These are phyloP conservation scores for Dipodascus geniculatus DNA, from an alignment of 805 yeast species.

Conservation along the genomic window DNA sequence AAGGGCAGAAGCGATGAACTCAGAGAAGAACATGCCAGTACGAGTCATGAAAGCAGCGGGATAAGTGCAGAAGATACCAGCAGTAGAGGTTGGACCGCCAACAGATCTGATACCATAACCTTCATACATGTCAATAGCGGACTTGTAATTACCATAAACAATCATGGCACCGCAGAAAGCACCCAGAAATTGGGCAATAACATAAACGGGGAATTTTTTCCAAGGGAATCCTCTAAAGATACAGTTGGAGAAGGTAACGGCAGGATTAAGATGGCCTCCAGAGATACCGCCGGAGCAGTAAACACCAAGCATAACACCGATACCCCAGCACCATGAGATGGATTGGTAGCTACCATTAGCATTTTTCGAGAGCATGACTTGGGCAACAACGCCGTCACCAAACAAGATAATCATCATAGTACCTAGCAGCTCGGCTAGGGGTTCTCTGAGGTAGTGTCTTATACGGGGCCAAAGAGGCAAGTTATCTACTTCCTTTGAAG, in stretches of 20 bases:
- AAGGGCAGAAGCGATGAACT: slow-evolving; percentile 34
- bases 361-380: slow-evolving; percentile 29
- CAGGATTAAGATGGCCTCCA: slow-evolving; percentile 49
- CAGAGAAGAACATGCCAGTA: slow-evolving; percentile 37
- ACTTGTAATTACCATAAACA: slow-evolving; percentile 34
- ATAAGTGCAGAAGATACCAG: slow-evolving; percentile 37
- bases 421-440: slow-evolving; percentile 42
- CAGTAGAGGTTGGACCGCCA: slow-evolving; percentile 26
- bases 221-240: slow-evolving; percentile 41
- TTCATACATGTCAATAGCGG: slow-evolving; percentile 29
- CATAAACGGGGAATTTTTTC: slow-evolving; percentile 34
- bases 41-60: slow-evolving; percentile 31
- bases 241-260: slow-evolving; percentile 37
- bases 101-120: slow-evolving; percentile 22
- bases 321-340: slow-evolving; percentile 41
- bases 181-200: slow-evolving; percentile 38
- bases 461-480: slow-evolving; percentile 9
- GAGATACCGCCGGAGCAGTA: slow-evolving; percentile 42
- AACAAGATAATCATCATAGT: slow-evolving; percentile 34
- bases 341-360: slow-evolving; percentile 32
- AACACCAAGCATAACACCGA: slow-evolving; percentile 42
- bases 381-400: slow-evolving; percentile 41
- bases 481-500: not conserved
- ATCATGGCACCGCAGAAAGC: slow-evolving; percentile 36
- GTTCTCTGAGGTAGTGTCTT: slow-evolving; percentile 31